phyloP scores from a whole-genome alignment of 2,329 filamentous ascomycete genomes.

The Ceratocystiopsis brevicomis region DNA sequence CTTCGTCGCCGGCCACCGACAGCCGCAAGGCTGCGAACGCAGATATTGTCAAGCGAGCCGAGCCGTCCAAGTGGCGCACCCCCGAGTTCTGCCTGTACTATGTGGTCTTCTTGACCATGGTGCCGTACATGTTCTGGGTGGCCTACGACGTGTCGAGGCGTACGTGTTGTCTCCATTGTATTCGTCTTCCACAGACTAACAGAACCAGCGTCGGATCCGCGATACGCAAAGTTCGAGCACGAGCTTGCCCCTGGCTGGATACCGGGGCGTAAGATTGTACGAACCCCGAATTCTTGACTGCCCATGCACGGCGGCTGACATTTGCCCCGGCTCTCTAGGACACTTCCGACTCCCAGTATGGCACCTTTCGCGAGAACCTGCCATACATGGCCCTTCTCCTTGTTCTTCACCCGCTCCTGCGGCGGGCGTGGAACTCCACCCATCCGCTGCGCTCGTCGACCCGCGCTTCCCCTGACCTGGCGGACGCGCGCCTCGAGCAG shows the following conservation, averaged over 20 bases:
- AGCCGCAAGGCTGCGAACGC: neutral
- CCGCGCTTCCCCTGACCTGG: slow-evolving; percentile 18
- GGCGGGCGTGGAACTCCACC: slow-evolving; percentile 48
- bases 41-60: slow-evolving; percentile 19
- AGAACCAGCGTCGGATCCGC: slow-evolving; percentile 52
- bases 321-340: slow-evolving; percentile 34
- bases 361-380: slow-evolving; percentile 66
- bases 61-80: slow-evolving; percentile 65
- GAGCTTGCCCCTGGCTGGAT: slow-evolving; percentile 75
- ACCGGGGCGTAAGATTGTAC: slow-evolving; percentile 69
- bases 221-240: slow-evolving; percentile 55
- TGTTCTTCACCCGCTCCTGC: slow-evolving; percentile 58
- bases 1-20: slow-evolving; percentile 15
- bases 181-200: neutral
- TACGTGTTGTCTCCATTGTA: slow-evolving; percentile 20
- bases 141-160: slow-evolving; percentile 70
- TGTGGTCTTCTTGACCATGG: slow-evolving; percentile 39
- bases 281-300: slow-evolving; percentile 10
- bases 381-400: slow-evolving; percentile 62
- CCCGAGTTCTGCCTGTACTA: slow-evolving; percentile 75
- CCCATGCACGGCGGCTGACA: neutral
- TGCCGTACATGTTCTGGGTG: slow-evolving; percentile 85
- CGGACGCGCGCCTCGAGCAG: slow-evolving; percentile 42
- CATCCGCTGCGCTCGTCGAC: slow-evolving; percentile 15
- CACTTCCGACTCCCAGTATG: slow-evolving; percentile 76